Evolutionary conservation across 1,139 yeast species (phyloP).

Genomic region (Debaryomycetaceae sp.): DNA sequence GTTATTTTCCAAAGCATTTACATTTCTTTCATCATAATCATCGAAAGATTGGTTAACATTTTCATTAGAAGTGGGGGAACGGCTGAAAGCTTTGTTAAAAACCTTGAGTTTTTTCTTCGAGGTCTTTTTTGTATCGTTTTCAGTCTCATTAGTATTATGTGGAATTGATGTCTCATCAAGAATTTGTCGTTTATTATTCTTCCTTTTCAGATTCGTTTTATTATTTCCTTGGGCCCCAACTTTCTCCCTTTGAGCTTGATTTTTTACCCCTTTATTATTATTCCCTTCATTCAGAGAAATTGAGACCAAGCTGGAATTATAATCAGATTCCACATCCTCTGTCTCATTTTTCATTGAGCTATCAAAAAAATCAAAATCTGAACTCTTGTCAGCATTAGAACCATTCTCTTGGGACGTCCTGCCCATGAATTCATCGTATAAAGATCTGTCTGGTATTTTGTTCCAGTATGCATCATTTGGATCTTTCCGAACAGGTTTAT

Average conservation of each 20-base stretch:
- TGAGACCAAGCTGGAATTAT: neutral
- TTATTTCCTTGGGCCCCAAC: neutral
- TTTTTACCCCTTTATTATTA: neutral
- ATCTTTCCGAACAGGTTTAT: constrained; percentile 8
- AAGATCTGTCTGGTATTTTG: constrained; percentile 22
- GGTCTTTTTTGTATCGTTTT: neutral
- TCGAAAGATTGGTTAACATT: constrained; percentile 33
- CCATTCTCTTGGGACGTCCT: neutral
- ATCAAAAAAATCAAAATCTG: neutral
- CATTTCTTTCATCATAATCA: constrained; percentile 34
- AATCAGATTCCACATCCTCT: constrained; percentile 1
- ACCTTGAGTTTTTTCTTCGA: constrained; percentile 16
- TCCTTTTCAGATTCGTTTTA: neutral
- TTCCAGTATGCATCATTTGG: constrained; percentile 25
- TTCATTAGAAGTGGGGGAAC: constrained; percentile 22
- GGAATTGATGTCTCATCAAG: neutral
- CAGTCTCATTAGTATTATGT: neutral
- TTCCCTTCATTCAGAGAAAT: neutral
- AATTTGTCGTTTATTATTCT: neutral
- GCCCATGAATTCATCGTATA: constrained; percentile 19
- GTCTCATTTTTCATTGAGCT: neutral
- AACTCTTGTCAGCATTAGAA: neutral
- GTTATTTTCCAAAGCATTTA: constrained; percentile 23
- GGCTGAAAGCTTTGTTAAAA: constrained; percentile 9
- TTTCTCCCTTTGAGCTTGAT: neutral